Base-by-base conservation (phyloP, 139 green algal genomes). In the Mychonastes homosphaera region DNA sequence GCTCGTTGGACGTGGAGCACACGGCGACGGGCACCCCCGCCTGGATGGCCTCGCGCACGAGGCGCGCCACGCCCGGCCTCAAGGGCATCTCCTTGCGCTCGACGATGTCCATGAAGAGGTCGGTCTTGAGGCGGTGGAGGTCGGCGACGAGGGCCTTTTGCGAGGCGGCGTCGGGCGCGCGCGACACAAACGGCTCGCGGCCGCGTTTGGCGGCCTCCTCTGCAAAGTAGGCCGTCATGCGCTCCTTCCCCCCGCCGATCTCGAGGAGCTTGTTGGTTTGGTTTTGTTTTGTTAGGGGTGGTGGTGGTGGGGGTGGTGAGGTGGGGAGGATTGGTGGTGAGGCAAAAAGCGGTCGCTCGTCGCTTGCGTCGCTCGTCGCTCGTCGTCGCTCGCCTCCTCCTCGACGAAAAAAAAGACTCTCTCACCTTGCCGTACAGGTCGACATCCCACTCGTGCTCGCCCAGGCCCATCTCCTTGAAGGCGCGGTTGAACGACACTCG, bases 1-100 rank as follows among this genome's bases (percentile, higher is more conserved):
- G 78, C 77, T 99, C 92, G 61, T 98, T 99, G 41, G 84, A 95
- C 21, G 92, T 99, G 69, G 72, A 89, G 90, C 92, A 99, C 29
- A 99, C 90, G 0, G 92, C 92, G 28, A 99, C 81, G n/a, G 80
- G 81, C 12, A 97, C 79, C 23, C 82, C 87, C 6, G 61, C 61
- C 9, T 27, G 39, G 2, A 67, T 13, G 13, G 61, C 41, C 80
- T 63, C 73, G 88, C 79, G 27, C 0, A 95, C 70, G 5, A 96
- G 82, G n/a, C 86, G 65, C 52, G 65, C 62, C 3, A 98, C 87
- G 4, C 92, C 92, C 12, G 92, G 90, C 27, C 92, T 62, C 53
- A 98, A 72, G 0, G 92, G 90, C 78, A 99, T 84, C 10, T 59
- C 54, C 9, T 86, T 87, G 0, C 61, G 64, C 57, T 98, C 83